A percentile compares a stretch with the other conserved stretches of the same genome.
These are phyloP conservation scores for Chernovozyma sophiae-reginae DNA, from an alignment of 1,139 yeast species.

Conservation along the genomic window DNA sequence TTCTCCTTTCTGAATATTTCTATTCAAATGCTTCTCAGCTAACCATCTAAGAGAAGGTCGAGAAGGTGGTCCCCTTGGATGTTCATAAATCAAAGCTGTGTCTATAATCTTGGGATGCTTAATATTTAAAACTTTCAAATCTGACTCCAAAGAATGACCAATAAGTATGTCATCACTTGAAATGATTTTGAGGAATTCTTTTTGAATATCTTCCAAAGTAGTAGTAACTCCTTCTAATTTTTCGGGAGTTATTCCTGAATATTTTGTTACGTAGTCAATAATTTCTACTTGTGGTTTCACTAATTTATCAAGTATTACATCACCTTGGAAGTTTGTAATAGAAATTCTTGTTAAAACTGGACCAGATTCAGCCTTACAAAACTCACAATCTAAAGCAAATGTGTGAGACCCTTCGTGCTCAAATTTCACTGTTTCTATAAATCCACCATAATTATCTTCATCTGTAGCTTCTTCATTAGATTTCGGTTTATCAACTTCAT, in stretches of 20 bases:
- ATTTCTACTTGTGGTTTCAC: conserved; percentile 77
- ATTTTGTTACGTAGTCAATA: conserved; percentile 73
- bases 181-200: conserved; percentile 41
- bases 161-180: conserved; percentile 50
- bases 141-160: conserved; percentile 74
- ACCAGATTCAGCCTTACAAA: conserved; percentile 65
- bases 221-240: conserved; percentile 59
- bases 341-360: conserved; percentile 77
- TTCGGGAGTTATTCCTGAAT: conserved; percentile 83
- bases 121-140: conserved; percentile 54
- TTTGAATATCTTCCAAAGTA: conserved; percentile 63
- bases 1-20: conserved; percentile 59
- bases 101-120: conserved; percentile 68
- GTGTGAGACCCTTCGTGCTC: conserved; percentile 57
- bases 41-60: conserved; percentile 76
- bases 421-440: conserved; percentile 55
- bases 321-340: conserved; percentile 58
- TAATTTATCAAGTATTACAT: conserved; percentile 61
- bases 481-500: conserved; percentile 7
- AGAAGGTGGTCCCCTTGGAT: conserved; percentile 72
- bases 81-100: conserved; percentile 64
- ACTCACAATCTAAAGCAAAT: conserved; percentile 90
- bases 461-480: conserved; percentile 1
- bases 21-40: conserved; percentile 49
- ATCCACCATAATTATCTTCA: conserved; percentile 22